Evolutionary conservation across 2,329 filamentous ascomycete genomes (phyloP).

Genomic region (Drechslerella coelobrocha): DNA sequence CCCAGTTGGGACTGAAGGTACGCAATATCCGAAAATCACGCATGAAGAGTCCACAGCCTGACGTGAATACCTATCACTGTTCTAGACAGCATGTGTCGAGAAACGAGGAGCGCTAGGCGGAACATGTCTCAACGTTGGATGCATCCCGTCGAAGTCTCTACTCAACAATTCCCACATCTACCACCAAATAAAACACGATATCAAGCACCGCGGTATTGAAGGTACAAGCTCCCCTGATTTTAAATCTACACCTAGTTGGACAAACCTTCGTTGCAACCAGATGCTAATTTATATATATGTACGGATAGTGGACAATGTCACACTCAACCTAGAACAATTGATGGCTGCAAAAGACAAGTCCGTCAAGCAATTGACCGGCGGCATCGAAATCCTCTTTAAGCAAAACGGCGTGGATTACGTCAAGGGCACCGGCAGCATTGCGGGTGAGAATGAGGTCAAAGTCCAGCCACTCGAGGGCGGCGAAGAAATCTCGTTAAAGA

Average conservation of each 20-base stretch:
- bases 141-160: constrained; percentile 98
- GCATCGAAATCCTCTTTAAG: constrained; percentile 97
- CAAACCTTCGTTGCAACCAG: not conserved
- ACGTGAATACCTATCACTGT: not conserved
- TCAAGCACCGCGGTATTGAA: constrained; percentile 95
- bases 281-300: not conserved
- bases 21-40: constrained; percentile 51
- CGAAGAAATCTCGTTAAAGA: constrained; percentile 77
- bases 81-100: constrained; percentile 92
- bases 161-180: constrained; percentile 99
- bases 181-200: constrained; percentile 96
- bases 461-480: constrained; percentile 89
- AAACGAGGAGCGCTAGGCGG: constrained; percentile 94
- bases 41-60: constrained; percentile 22
- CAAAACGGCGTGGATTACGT: constrained; percentile 99
- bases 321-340: constrained; percentile 91
- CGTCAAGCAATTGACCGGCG: constrained; percentile 87
- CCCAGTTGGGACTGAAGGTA: constrained; percentile 96
- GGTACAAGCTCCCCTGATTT: constrained; percentile 31
- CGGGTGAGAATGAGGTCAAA: constrained; percentile 88
- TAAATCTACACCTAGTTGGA: not conserved
- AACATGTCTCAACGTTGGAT: constrained; percentile 98
- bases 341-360: constrained; percentile 99
- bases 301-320: constrained; percentile 79
- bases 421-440: constrained; percentile 88